Evolutionary conservation across 768 basidiomycete genomes (phyloP).

Genomic region (Baorangia bicolor): DNA sequence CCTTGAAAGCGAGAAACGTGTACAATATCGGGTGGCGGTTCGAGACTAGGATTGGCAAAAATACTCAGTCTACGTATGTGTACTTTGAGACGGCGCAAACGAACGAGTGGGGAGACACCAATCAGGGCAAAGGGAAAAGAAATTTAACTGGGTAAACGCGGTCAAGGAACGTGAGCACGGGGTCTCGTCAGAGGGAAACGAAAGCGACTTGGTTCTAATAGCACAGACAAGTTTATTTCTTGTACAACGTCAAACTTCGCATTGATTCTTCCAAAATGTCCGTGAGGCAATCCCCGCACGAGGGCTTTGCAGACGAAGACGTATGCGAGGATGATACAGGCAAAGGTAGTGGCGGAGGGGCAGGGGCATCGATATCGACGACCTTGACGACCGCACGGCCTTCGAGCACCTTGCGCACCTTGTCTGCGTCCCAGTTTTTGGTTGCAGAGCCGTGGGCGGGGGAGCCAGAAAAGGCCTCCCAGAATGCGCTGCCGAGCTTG

Average conservation of each 20-base stretch:
- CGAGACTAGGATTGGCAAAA: slow-evolving; percentile 7
- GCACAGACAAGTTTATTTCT: slow-evolving; percentile 38
- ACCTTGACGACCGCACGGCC: slow-evolving; percentile 78
- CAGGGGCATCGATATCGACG: slow-evolving; percentile 64
- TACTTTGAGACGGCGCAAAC: not conserved
- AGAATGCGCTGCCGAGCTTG: slow-evolving; percentile 75
- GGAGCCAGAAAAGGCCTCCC: slow-evolving; percentile 81
- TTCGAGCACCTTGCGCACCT: slow-evolving; percentile 77
- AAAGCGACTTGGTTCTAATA: not conserved
- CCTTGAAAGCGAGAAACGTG: not conserved
- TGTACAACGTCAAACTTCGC: slow-evolving; percentile 59
- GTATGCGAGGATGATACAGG: not conserved
- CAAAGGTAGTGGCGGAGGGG: not conserved
- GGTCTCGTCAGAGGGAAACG: not conserved
- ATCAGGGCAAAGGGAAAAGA: not conserved
- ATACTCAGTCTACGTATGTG: slow-evolving; percentile 10
- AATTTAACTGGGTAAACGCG: slow-evolving; percentile 15
- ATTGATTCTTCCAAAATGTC: slow-evolving; percentile 66
- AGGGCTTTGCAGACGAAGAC: slow-evolving; percentile 10
- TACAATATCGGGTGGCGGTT: slow-evolving; percentile 1
- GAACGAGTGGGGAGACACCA: slow-evolving; percentile 20
- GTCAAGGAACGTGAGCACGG: not conserved
- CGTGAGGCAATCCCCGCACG: slow-evolving; percentile 28
- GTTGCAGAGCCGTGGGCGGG: slow-evolving; percentile 19
- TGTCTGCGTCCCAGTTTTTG: slow-evolving; percentile 66